Percentiles rank a stretch among this genome's conserved stretches.
These are phyloP conservation scores for Saposhnikovia divaricata DNA, from an alignment of 129 eudicot species.

Conservation along the genomic window DNA sequence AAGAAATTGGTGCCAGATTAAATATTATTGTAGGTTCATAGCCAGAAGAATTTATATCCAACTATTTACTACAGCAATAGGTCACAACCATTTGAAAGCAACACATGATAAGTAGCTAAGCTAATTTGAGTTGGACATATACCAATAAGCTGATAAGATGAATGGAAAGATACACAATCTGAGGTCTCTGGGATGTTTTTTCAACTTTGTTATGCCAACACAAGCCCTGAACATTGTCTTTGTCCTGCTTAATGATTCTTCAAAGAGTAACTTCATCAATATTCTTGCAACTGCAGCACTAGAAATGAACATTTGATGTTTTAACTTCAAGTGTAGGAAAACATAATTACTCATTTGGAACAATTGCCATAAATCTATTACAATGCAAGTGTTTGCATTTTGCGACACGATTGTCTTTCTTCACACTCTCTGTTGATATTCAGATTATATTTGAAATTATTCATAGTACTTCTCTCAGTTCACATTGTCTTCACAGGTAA, in stretches of 20 bases:
- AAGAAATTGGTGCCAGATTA: too few species aligned
- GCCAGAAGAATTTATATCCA: neutral
- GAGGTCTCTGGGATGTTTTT: neutral
- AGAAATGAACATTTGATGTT: neutral
- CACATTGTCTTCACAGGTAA: neutral
- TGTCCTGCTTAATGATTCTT: neutral
- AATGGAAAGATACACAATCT: neutral
- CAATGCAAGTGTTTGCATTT: neutral
- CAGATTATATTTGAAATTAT: too few species aligned
- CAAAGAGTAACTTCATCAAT: neutral
- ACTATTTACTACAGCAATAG: neutral
- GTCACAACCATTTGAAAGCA: neutral
- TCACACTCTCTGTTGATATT: neutral
- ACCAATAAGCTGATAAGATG: neutral
- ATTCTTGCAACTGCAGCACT: neutral
- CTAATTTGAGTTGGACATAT: neutral
- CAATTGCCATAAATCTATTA: neutral
- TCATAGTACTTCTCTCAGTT: neutral
- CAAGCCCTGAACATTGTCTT: neutral
- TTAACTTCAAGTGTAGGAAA: too few species aligned
- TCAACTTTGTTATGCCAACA: neutral
- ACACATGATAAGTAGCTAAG: neutral
- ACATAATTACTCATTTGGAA: too few species aligned
- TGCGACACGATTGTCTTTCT: too few species aligned
- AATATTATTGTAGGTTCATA: neutral